Conservation (phyloP, 441 rosid genomes). For the Jatropha podagrica region DNA sequence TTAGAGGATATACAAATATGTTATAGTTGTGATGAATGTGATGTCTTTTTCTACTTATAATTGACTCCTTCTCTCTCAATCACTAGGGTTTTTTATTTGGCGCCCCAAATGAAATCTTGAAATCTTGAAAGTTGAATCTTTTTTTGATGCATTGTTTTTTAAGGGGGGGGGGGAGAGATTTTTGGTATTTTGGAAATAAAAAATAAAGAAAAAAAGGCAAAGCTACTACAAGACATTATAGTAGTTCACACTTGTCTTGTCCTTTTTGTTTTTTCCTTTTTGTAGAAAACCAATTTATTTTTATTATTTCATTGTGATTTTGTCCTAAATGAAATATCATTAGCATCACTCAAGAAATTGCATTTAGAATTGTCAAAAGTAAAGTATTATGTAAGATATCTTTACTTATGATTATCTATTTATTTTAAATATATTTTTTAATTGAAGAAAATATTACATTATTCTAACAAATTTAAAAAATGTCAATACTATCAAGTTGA, state of each 20-base stretch:
- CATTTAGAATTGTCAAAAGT: no score
- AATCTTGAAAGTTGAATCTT: constrained; percentile 25
- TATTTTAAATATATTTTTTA: no score
- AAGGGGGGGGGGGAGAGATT: neutral
- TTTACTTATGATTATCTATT: no score
- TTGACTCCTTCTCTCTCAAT: neutral
- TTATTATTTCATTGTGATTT: neutral
- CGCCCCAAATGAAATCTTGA: constrained; percentile 37
- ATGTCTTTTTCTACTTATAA: neutral
- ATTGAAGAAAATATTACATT: no score
- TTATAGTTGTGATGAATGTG: neutral
- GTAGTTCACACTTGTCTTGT: constrained; percentile 1
- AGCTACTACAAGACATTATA: constrained; percentile 12
- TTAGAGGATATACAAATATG: neutral
- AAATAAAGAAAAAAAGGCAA: neutral
- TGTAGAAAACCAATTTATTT: neutral
- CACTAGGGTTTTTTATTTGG: constrained; percentile 38
- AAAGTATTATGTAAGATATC: no score
- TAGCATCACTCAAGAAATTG: neutral
- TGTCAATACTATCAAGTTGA: no score
- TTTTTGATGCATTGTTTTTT: neutral
- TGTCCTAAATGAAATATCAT: neutral
- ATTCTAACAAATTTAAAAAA: no score
- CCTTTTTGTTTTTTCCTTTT: neutral
- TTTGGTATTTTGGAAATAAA: neutral